phyloP scores from a whole-genome alignment of 2,329 filamentous ascomycete genomes.

The Neurospora sp. region DNA sequence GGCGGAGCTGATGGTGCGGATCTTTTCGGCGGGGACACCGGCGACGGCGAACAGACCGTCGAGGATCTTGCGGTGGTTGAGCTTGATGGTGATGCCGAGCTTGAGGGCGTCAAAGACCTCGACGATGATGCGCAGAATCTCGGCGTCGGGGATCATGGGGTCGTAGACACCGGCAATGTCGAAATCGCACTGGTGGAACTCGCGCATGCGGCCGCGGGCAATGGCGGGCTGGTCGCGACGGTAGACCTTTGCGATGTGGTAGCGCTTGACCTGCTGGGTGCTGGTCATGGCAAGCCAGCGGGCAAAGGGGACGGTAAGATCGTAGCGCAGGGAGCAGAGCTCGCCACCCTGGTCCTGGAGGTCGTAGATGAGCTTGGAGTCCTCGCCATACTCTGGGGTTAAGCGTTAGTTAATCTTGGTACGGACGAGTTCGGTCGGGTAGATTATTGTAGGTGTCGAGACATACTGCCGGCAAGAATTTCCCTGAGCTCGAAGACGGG shows the following conservation, averaged over 20 bases:
- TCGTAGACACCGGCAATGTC: slow-evolving; percentile 86
- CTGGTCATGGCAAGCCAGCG: slow-evolving; percentile 89
- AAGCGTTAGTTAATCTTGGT: slow-evolving; percentile 14
- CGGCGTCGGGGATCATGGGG: slow-evolving; percentile 83
- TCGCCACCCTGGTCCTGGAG: slow-evolving; percentile 76
- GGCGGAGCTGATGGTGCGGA: slow-evolving; percentile 79
- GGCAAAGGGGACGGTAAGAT: slow-evolving; percentile 46
- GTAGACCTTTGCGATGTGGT: slow-evolving; percentile 92
- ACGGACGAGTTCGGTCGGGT: not conserved
- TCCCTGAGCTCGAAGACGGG: slow-evolving; percentile 62
- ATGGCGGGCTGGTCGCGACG: slow-evolving; percentile 74
- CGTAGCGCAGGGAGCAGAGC: slow-evolving; percentile 70
- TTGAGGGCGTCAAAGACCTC: slow-evolving; percentile 75
- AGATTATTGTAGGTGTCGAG: not conserved
- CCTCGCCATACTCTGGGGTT: slow-evolving; percentile 21
- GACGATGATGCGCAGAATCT: slow-evolving; percentile 72
- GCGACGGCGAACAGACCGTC: slow-evolving; percentile 88
- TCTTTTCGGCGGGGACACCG: slow-evolving; percentile 78
- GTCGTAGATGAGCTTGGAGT: slow-evolving; percentile 60
- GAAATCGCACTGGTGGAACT: slow-evolving; percentile 97
- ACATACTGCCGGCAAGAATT: slow-evolving; percentile 14
- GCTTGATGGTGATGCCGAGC: slow-evolving; percentile 72
- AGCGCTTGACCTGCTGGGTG: slow-evolving; percentile 79
- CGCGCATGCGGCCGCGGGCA: slow-evolving; percentile 84
- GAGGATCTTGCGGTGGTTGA: slow-evolving; percentile 90